A percentile compares a stretch with the other conserved stretches of the same genome.
phyloP scores from a whole-genome alignment of 2,329 filamentous ascomycete species.

The Raffaelea deltoideospora region DNA sequence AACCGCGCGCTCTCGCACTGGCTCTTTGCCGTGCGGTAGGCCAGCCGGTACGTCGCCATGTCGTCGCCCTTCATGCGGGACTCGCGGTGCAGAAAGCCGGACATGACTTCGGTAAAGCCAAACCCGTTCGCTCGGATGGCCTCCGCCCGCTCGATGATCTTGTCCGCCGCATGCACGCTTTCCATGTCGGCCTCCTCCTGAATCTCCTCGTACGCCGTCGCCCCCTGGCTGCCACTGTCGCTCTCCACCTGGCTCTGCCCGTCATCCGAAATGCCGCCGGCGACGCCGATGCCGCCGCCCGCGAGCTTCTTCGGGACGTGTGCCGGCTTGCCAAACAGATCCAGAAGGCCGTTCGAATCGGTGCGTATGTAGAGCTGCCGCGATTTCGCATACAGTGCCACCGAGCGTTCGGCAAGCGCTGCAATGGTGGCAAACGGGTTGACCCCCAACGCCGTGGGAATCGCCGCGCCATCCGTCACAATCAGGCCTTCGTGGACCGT shows the following conservation, averaged over 20 bases:
- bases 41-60: constrained; percentile 35
- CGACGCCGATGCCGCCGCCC: no score
- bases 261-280: not conserved
- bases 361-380: constrained; percentile 27
- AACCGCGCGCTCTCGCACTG: constrained; percentile 40
- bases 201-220: constrained; percentile 5
- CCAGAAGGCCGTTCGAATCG: constrained; percentile 29
- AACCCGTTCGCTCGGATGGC: constrained; percentile 32
- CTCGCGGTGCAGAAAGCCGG: constrained; percentile 39
- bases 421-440: constrained; percentile 58
- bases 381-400: constrained; percentile 32
- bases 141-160: constrained; percentile 25
- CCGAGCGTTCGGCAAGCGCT: constrained; percentile 49
- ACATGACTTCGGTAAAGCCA: constrained; percentile 50
- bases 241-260: constrained; percentile 3
- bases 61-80: constrained; percentile 25
- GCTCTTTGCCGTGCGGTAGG: constrained; percentile 35
- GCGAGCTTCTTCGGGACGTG: no score
- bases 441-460: constrained; percentile 47
- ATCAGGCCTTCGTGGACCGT: constrained; percentile 42
- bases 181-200: constrained; percentile 19
- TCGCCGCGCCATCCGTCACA: constrained; percentile 44
- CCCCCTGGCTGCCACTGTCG: not conserved
- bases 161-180: constrained; percentile 20
- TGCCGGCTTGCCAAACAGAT: constrained; percentile 38